Conservation (phyloP, 139 green algal genomes). For the Chlamydomonas sphaeroides region DNA sequence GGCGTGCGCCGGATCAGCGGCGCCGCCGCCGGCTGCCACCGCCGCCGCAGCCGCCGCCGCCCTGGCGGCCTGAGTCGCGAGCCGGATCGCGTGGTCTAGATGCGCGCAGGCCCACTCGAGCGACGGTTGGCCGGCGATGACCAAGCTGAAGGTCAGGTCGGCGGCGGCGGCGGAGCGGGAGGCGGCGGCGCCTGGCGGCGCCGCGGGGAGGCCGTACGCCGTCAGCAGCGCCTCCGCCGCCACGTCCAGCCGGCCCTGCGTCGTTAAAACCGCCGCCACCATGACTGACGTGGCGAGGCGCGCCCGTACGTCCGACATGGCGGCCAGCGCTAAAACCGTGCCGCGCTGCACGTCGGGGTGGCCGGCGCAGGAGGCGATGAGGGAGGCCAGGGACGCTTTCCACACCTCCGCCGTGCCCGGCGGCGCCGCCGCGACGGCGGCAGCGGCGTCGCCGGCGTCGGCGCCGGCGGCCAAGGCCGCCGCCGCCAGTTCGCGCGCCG, state of each 20-base stretch:
- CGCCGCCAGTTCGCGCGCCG: too few relatives aligned
- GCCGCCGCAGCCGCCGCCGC: background rate
- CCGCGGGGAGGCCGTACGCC: too few relatives aligned
- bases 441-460: too few relatives aligned
- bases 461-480: too few relatives aligned
- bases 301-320: background rate
- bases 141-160: conserved; percentile 2
- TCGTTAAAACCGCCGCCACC: conserved; percentile 1
- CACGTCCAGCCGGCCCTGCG: background rate
- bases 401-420: conserved; percentile 19
- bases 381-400: background rate
- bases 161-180: too few relatives aligned
- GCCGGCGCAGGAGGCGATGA: background rate
- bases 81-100: background rate
- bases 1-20: too few relatives aligned
- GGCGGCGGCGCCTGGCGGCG: too few relatives aligned
- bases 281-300: conserved; percentile 7
- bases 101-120: conserved; percentile 25
- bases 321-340: background rate
- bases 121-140: background rate
- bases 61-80: background rate
- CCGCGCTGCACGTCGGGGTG: background rate
- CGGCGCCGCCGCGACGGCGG: background rate
- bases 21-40: too few relatives aligned
- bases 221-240: background rate